phyloP scores from a whole-genome alignment of 805 yeast genomes.

The Debaryomyces maramus region DNA sequence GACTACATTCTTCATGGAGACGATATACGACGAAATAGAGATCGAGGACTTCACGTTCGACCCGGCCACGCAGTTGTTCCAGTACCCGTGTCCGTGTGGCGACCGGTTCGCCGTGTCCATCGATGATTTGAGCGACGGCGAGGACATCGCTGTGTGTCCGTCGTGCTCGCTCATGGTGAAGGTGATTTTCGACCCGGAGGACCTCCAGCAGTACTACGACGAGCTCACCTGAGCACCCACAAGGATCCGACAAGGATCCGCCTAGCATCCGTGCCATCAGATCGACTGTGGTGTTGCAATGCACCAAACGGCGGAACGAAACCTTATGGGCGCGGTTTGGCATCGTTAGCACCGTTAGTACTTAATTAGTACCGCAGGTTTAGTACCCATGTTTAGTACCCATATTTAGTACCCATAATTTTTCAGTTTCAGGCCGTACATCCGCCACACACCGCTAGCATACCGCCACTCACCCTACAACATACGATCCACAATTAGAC shows the following conservation, averaged over 20 bases:
- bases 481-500: too few relatives aligned
- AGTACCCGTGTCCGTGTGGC: slow-evolving; percentile 98
- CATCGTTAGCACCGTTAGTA: too few relatives aligned
- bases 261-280: too few relatives aligned
- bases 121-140: slow-evolving; percentile 87
- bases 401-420: too few relatives aligned
- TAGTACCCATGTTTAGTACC: too few relatives aligned
- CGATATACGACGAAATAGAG: slow-evolving; percentile 89
- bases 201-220: slow-evolving; percentile 47
- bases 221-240: too few relatives aligned
- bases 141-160: slow-evolving; percentile 94
- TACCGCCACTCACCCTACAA: too few relatives aligned
- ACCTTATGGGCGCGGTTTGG: background rate
- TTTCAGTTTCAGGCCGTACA: too few relatives aligned
- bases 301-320: background rate
- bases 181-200: slow-evolving; percentile 78
- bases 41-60: slow-evolving; percentile 96
- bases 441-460: too few relatives aligned
- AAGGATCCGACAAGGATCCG: too few relatives aligned
- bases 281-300: background rate
- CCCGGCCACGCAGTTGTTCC: slow-evolving; percentile 74
- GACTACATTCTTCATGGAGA: slow-evolving; percentile 53
- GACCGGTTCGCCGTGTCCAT: slow-evolving; percentile 85
- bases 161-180: slow-evolving; percentile 92
- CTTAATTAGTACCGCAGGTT: too few relatives aligned